phyloP scores from a whole-genome alignment of 352 stramenopile genomes.

The Globisporangium recalcitrans region DNA sequence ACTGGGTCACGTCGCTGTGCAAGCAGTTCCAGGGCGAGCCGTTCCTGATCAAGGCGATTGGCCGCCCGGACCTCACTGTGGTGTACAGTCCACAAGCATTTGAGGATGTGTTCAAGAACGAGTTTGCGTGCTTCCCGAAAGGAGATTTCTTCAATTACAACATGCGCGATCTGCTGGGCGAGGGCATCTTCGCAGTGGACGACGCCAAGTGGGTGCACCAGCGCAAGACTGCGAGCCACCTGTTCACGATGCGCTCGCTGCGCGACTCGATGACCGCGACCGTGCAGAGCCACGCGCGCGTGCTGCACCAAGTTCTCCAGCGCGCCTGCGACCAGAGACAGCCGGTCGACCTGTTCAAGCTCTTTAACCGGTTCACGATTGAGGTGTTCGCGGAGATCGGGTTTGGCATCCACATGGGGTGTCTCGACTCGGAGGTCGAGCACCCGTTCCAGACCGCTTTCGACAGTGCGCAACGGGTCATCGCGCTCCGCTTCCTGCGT shows the following conservation, averaged over 20 bases:
- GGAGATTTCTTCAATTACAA: constrained; percentile 26
- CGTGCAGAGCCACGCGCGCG: constrained; percentile 28
- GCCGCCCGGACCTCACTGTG: constrained; percentile 27
- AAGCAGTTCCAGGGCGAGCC: constrained; percentile 27
- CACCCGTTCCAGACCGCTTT: constrained; percentile 51
- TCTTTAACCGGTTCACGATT: constrained; percentile 41
- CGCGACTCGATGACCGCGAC: constrained; percentile 43
- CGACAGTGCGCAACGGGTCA: constrained; percentile 18
- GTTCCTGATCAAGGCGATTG: constrained; percentile 27
- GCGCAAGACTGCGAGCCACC: constrained; percentile 45
- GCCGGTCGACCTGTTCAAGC: constrained; percentile 31
- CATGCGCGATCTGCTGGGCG: constrained; percentile 30
- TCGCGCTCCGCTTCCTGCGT: constrained; percentile 32
- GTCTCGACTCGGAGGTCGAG: constrained; percentile 30
- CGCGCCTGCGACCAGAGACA: constrained; percentile 12
- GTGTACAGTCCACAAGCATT: constrained; percentile 35
- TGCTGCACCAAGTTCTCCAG: constrained; percentile 28
- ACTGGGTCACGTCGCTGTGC: constrained; percentile 38
- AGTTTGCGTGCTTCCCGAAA: constrained; percentile 77
- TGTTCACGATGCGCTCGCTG: constrained; percentile 43
- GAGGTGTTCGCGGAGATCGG: constrained; percentile 54
- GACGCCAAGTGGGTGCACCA: constrained; percentile 43
- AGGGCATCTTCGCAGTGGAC: constrained; percentile 57
- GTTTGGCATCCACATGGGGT: constrained; percentile 45
- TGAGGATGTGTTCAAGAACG: constrained; percentile 52